Evolutionary conservation across 2,329 filamentous ascomycete species (phyloP).

Genomic region (Alternaria sp.): DNA sequence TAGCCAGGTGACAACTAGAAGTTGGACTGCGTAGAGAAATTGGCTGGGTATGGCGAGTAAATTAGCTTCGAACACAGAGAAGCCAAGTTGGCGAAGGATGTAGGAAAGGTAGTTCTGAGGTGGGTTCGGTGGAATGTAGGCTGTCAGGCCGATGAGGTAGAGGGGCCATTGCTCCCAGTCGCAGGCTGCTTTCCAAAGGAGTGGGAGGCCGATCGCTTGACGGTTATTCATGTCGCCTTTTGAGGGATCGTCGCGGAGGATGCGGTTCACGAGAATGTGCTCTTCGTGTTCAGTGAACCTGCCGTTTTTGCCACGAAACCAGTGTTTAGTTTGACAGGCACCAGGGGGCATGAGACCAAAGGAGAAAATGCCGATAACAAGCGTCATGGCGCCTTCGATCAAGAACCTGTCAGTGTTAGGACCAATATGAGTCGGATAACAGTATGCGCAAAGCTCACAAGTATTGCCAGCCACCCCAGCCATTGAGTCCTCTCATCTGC

Average conservation of each 20-base stretch:
- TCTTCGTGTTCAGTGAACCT: conserved; percentile 70
- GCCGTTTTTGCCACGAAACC: conserved; percentile 65
- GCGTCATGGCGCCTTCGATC: conserved; percentile 65
- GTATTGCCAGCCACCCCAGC: conserved; percentile 55
- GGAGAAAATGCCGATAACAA: conserved; percentile 62
- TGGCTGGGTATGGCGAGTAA: conserved; percentile 66
- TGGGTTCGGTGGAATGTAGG: conserved; percentile 38
- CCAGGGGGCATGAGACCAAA: conserved; percentile 64
- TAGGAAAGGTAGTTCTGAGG: conserved; percentile 60
- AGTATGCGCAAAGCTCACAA: conserved; percentile 16
- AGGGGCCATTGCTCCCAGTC: conserved; percentile 48
- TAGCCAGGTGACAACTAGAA: conserved; percentile 57
- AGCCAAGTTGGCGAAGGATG: conserved; percentile 66
- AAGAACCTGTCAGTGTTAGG: conserved; percentile 55
- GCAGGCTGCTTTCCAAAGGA: conserved; percentile 33
- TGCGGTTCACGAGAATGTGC: conserved; percentile 68
- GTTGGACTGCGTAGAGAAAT: conserved; percentile 50
- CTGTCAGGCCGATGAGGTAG: conserved; percentile 56
- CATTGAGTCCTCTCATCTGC: conserved; percentile 54
- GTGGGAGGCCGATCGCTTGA: conserved; percentile 30
- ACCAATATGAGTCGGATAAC: conserved; percentile 39
- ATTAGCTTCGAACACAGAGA: conserved; percentile 70
- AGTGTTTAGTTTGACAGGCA: conserved; percentile 61
- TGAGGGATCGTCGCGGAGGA: conserved; percentile 65
- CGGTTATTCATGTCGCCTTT: conserved; percentile 63